These are phyloP conservation scores for Pseudozyma thailandica DNA, from an alignment of 1,284 basidiomycete species.

Conservation along the genomic window DNA sequence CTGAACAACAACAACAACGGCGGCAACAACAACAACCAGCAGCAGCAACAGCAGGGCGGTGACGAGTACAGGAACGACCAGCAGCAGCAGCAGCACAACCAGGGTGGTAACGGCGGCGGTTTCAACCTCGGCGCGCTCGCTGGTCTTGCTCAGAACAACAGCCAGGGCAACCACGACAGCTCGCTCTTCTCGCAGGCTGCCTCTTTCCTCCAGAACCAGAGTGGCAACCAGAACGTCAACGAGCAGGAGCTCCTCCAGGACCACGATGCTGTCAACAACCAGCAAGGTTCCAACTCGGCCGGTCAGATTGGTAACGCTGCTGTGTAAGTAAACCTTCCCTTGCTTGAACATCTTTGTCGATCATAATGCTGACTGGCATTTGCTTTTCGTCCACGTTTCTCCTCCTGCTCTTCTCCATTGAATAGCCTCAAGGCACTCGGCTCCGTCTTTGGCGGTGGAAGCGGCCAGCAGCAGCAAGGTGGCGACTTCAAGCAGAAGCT, in stretches of 20 bases:
- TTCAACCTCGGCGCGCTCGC: constrained; percentile 53
- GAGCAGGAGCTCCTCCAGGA: constrained; percentile 57
- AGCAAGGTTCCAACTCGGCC: constrained; percentile 39
- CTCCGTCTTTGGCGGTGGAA: constrained; percentile 45
- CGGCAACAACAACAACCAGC: constrained; percentile 19
- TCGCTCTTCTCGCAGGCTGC: constrained; percentile 51
- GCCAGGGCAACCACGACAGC: constrained; percentile 46
- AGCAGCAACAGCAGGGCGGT: constrained; percentile 8
- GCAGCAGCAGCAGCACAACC: constrained; percentile 23
- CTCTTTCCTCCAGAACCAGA: constrained; percentile 49
- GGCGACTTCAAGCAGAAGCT: constrained; percentile 48
- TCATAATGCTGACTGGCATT: neutral
- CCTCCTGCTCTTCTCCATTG: neutral
- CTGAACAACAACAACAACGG: constrained; percentile 36
- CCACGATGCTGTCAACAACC: constrained; percentile 56
- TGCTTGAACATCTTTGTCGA: neutral
- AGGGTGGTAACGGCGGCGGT: constrained; percentile 25
- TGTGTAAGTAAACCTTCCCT: constrained; percentile 32
- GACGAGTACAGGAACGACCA: constrained; percentile 17
- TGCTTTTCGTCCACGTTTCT: neutral
- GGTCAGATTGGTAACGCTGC: constrained; percentile 60
- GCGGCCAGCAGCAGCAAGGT: constrained; percentile 34
- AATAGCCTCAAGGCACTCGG: constrained; percentile 52
- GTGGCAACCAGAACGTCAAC: constrained; percentile 50
- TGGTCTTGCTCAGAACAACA: constrained; percentile 51